Conservation (phyloP, 306 rosid genomes). For the Cucurbita pepo region DNA sequence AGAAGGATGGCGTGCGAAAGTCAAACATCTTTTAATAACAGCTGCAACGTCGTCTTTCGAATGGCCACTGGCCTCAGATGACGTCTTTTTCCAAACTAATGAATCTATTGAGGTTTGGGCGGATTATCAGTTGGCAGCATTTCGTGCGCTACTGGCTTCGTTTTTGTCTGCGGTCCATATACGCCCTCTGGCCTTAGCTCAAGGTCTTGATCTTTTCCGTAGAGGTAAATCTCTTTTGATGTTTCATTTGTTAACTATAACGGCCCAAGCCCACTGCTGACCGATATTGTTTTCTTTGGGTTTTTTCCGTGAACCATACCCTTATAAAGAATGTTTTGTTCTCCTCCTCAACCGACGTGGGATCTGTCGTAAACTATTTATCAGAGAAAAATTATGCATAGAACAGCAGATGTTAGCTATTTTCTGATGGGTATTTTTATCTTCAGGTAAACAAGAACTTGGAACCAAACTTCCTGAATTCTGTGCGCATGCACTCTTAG, state of each 20-base stretch:
- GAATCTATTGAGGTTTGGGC: slow-evolving; percentile 23
- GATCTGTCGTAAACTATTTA: background rate
- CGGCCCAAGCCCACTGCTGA: too few species aligned
- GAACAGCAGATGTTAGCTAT: background rate
- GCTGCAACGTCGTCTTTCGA: slow-evolving; percentile 33
- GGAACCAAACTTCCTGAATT: slow-evolving; percentile 65
- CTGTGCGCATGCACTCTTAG: slow-evolving; percentile 70
- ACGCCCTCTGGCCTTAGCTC: slow-evolving; percentile 48
- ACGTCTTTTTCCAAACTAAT: slow-evolving; percentile 23
- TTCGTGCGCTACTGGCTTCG: slow-evolving; percentile 66
- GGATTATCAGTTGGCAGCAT: slow-evolving; percentile 65
- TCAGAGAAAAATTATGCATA: background rate
- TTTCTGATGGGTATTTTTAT: slow-evolving; percentile 1
- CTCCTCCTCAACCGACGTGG: too few species aligned
- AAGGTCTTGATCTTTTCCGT: slow-evolving; percentile 73
- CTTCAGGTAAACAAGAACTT: slow-evolving; percentile 54
- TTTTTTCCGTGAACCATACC: too few species aligned
- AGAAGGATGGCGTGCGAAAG: slow-evolving; percentile 41
- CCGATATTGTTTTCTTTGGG: too few species aligned
- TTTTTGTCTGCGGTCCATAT: slow-evolving; percentile 44
- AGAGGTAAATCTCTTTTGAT: slow-evolving; percentile 38
- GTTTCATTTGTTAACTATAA: background rate
- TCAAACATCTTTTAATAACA: slow-evolving; percentile 46
- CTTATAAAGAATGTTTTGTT: too few species aligned
- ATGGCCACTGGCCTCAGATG: slow-evolving; percentile 31